Conservation (phyloP, 2,329 filamentous ascomycete genomes). For the Neofusicoccum laricinum region DNA sequence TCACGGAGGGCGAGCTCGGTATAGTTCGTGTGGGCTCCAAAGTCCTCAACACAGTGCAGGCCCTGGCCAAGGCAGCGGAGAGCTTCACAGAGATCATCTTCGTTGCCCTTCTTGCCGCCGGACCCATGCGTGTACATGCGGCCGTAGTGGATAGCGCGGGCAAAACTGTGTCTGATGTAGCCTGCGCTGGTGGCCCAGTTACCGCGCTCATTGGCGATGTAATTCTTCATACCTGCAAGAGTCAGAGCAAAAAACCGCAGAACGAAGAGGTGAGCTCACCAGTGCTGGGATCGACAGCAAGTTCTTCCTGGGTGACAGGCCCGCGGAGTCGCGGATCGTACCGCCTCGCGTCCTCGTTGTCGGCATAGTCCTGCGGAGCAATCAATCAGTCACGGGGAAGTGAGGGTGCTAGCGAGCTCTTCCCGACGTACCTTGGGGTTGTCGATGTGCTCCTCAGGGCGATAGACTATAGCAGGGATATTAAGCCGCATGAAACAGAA, state of each 20-base stretch:
- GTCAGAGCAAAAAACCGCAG: not conserved
- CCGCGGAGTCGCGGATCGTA: constrained; percentile 79
- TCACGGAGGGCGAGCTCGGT: constrained; percentile 52
- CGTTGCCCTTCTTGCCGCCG: constrained; percentile 37
- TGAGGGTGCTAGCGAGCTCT: not conserved
- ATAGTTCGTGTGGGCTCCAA: constrained; percentile 56
- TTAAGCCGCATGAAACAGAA: not conserved
- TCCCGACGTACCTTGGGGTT: constrained; percentile 35
- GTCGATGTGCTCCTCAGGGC: constrained; percentile 55
- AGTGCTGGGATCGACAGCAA: constrained; percentile 45
- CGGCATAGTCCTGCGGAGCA: constrained; percentile 36
- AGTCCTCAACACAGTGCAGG: constrained; percentile 54
- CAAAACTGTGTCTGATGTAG: constrained; percentile 60
- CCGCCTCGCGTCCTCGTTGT: constrained; percentile 78
- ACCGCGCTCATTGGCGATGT: constrained; percentile 87
- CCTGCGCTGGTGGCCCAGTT: constrained; percentile 87
- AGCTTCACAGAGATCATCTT: constrained; percentile 49
- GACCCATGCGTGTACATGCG: constrained; percentile 45
- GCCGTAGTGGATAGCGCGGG: constrained; percentile 48
- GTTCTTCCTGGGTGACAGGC: constrained; percentile 58
- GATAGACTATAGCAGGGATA: constrained; percentile 24
- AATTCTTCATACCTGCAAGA: constrained; percentile 87
- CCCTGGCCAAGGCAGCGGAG: constrained; percentile 52
- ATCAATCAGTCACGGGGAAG: not conserved
- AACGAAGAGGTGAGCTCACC: constrained; percentile 20